Conservation (phyloP, 2,329 filamentous ascomycete genomes). For the Penicillium hesseltinei region DNA sequence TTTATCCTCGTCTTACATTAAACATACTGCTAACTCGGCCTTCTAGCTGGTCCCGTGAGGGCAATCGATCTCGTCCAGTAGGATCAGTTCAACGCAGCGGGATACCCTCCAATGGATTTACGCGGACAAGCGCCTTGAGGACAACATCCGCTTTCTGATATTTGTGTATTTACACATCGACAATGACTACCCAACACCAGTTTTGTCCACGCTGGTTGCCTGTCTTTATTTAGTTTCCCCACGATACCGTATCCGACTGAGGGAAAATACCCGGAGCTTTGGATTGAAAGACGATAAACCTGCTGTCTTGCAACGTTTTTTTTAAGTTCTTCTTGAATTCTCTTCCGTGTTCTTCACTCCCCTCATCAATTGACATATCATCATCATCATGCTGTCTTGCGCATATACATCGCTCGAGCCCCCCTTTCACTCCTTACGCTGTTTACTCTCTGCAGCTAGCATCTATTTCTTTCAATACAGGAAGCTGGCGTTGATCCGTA, state of each 20-base stretch:
- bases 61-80: conserved; percentile 27
- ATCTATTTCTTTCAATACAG: conserved; percentile 24
- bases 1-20: background rate
- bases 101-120: conserved; percentile 34
- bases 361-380: background rate
- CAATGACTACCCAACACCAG: background rate
- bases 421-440: background rate
- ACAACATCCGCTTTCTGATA: conserved; percentile 37
- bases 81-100: conserved; percentile 29
- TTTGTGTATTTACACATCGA: background rate
- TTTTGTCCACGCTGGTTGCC: conserved; percentile 1
- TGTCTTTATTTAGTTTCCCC: background rate
- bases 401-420: conserved; percentile 7
- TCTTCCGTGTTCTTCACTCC: background rate
- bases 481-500: conserved; percentile 22
- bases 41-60: conserved; percentile 38
- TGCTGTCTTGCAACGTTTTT: conserved; percentile 2
- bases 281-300: conserved; percentile 14
- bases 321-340: conserved; percentile 3
- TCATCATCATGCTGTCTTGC: background rate
- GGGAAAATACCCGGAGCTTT: conserved; percentile 11
- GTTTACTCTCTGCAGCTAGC: background rate
- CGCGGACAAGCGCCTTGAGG: conserved; percentile 43
- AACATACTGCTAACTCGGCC: conserved; percentile 4
- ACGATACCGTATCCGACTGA: background rate